Base-by-base conservation (phyloP, 78 protist genomes). In the Dictyostelium firmibasis region DNA sequence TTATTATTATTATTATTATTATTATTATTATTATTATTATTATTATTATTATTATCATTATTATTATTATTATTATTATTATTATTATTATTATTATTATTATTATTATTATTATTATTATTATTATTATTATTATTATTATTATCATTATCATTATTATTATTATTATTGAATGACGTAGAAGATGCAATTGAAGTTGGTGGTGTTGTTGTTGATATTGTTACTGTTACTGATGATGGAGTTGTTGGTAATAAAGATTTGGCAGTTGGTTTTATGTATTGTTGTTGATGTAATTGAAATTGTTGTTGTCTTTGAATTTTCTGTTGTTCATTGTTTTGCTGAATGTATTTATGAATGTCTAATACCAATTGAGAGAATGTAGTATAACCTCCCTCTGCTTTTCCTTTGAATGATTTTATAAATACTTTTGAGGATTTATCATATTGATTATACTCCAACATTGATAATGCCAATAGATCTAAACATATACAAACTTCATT, bases 401-500 rank as follows among this genome's bases (percentile, higher is more conserved):
- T 88, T 25, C 94, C 29, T 27, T 81, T 36, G 18, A 88, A 81
- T 27, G 87, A 81, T 27, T 75, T 35, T n/a, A 88, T 4, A 79
- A 88, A 88, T 23, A 75, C 25, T 43, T 35, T 38, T 10, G 84
- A 41, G 25, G 94, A 69, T 41, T 67, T 47, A 16, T 78, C 85
- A 69, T 36, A 81, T 25, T 62, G 31, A 35, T 27, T 13, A 47
- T 50, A 1, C 57, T 60, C 94, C 0, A 88, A 18, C 64, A 83
- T 60, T 38, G 69, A 35, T 20, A 18, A 36, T 33, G 75, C 74
- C 7, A 88, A n/a, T 50, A 88, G 18, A 81, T 88, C 94, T 8
- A 88, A 50, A 88, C 94, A 88, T 79, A 81, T 88, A 69, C 94
- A 81, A 16, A 88, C 94, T 81, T 88, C 94, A 81, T 81, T 88